phyloP scores from a whole-genome alignment of 441 rosid genomes.

The Erodium trifolium region DNA sequence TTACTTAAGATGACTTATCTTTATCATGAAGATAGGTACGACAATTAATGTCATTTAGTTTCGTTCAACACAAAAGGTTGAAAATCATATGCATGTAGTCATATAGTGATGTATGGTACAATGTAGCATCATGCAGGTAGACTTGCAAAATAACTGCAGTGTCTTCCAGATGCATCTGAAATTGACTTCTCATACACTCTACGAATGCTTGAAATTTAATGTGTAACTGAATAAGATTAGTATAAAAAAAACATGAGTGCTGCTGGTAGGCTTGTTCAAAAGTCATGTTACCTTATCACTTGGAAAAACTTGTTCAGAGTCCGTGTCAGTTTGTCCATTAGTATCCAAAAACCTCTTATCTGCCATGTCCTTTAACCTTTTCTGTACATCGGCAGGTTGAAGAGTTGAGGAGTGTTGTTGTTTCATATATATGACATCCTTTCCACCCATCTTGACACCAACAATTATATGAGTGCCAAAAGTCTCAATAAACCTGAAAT shows the following conservation, averaged over 20 bases:
- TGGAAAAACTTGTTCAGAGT: constrained; percentile 40
- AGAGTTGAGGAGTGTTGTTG: too few relatives aligned
- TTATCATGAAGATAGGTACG: not conserved
- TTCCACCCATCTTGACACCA: too few relatives aligned
- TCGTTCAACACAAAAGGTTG: not conserved
- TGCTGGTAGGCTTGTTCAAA: constrained; percentile 34
- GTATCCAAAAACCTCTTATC: constrained; percentile 36
- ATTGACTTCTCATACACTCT: not conserved
- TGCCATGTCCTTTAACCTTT: too few relatives aligned
- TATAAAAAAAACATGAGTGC: not conserved
- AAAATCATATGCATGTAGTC: not conserved
- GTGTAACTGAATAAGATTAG: not conserved
- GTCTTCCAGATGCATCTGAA: not conserved
- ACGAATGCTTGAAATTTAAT: not conserved
- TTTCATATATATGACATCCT: too few relatives aligned
- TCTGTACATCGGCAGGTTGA: too few relatives aligned
- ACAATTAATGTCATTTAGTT: not conserved
- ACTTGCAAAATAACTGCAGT: too few relatives aligned
- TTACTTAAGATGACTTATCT: constrained; percentile 6
- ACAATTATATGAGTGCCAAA: too few relatives aligned
- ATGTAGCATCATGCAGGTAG: too few relatives aligned
- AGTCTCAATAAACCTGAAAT: constrained; percentile 13
- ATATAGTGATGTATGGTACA: not conserved
- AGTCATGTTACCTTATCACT: constrained; percentile 54
- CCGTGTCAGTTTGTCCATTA: constrained; percentile 33